These are phyloP conservation scores for Xylaria sp. DNA, from an alignment of 2,329 filamentous ascomycete species.

Conservation along the genomic window DNA sequence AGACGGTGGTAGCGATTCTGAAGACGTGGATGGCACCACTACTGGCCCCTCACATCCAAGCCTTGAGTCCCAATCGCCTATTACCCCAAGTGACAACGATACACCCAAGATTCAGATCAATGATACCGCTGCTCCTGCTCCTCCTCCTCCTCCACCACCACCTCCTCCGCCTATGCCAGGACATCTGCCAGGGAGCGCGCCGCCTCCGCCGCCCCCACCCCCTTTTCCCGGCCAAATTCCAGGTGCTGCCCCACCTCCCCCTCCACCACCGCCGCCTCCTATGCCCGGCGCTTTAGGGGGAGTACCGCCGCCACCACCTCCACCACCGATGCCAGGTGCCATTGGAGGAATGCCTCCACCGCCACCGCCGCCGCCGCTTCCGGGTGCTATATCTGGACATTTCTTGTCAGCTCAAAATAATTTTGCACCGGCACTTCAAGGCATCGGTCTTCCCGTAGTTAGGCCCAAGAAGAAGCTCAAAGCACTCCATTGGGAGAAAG, in stretches of 20 bases:
- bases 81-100: constrained; percentile 71
- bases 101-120: constrained; percentile 70
- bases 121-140: constrained; percentile 51
- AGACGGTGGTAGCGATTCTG: constrained; percentile 78
- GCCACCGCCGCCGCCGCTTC: constrained; percentile 71
- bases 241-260: constrained; percentile 44
- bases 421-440: constrained; percentile 65
- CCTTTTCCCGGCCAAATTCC: constrained; percentile 52
- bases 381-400: constrained; percentile 77
- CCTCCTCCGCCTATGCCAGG: constrained; percentile 58
- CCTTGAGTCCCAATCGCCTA: constrained; percentile 75
- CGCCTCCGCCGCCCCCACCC: constrained; percentile 54
- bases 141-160: constrained; percentile 62
- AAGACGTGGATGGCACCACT: constrained; percentile 75
- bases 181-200: constrained; percentile 47
- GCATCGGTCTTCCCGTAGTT: constrained; percentile 79
- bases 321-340: constrained; percentile 70
- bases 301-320: constrained; percentile 60
- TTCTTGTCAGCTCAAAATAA: constrained; percentile 75
- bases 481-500: constrained; percentile 98
- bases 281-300: constrained; percentile 50
- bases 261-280: constrained; percentile 59
- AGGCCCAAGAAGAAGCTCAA: constrained; percentile 99
- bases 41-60: constrained; percentile 81
- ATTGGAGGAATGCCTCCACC: constrained; percentile 54